Evolutionary conservation across 2,329 filamentous ascomycete genomes (phyloP).

Genomic region (Ceratocystis smalleyi): DNA sequence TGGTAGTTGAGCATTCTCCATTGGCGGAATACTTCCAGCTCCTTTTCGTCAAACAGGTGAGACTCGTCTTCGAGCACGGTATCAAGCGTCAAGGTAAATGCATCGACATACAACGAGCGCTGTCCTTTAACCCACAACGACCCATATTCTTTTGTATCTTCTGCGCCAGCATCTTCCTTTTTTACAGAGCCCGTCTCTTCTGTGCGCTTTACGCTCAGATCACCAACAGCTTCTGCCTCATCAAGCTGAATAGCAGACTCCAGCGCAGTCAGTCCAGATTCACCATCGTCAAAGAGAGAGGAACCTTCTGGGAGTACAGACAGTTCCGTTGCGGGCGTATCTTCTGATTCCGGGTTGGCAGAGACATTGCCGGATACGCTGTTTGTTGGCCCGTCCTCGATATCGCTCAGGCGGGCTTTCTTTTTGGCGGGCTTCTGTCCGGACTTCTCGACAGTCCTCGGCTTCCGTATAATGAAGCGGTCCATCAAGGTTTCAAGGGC

Average conservation of each 20-base stretch:
- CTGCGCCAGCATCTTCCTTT: constrained; percentile 47
- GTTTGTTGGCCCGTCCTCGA: not conserved
- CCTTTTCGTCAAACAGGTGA: constrained; percentile 70
- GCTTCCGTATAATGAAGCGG: constrained; percentile 3
- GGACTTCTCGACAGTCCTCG: not conserved
- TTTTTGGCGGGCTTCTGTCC: not conserved
- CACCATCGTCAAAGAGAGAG: not conserved
- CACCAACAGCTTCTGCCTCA: not conserved
- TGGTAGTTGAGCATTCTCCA: constrained; percentile 69
- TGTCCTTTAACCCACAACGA: constrained; percentile 52
- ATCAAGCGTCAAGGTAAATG: constrained; percentile 82
- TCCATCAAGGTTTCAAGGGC: not conserved
- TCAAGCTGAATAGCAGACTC: not conserved
- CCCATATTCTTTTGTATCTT: not conserved
- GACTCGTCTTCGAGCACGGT: constrained; percentile 80
- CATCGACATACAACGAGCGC: constrained; percentile 91
- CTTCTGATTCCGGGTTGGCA: not conserved
- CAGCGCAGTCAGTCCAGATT: not conserved
- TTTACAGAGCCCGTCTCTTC: constrained; percentile 43
- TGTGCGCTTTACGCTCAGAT: too few relatives aligned
- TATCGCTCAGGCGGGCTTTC: not conserved
- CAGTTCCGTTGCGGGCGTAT: not conserved
- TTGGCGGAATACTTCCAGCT: constrained; percentile 57
- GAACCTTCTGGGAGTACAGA: not conserved
- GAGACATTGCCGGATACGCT: not conserved